Percentiles rank a stretch among this genome's conserved stretches.
Conservation (phyloP, 1,284 basidiomycete genomes). For the Tilletiopsis washingtonensis region DNA sequence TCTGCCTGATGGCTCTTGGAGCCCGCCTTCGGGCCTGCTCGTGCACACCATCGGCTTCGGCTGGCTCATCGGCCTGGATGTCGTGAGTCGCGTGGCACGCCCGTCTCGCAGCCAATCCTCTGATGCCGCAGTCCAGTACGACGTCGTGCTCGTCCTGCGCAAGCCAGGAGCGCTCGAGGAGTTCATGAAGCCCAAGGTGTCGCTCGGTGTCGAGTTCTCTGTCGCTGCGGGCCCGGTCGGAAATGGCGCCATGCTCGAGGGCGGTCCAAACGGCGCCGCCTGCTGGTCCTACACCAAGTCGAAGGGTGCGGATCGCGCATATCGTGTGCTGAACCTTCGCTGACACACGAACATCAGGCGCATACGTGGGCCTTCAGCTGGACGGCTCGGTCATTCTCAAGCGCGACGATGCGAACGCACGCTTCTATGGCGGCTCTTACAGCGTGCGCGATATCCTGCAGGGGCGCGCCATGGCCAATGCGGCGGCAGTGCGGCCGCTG, state of each 20-base stretch:
- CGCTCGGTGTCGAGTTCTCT: slow-evolving; percentile 41
- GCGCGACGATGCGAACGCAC: slow-evolving; percentile 34
- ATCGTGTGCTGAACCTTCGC: not conserved
- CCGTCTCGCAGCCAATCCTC: too few species aligned
- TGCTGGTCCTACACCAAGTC: slow-evolving; percentile 47
- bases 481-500: slow-evolving; percentile 25
- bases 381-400: slow-evolving; percentile 43
- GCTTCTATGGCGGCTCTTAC: slow-evolving; percentile 29
- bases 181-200: slow-evolving; percentile 38
- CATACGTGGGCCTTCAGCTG: slow-evolving; percentile 45
- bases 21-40: slow-evolving; percentile 39
- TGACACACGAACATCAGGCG: not conserved
- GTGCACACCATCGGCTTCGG: slow-evolving; percentile 43
- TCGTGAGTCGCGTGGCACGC: too few species aligned
- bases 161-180: slow-evolving; percentile 37
- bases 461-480: slow-evolving; percentile 18
- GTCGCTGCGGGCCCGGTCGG: slow-evolving; percentile 46
- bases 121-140: slow-evolving; percentile 23
- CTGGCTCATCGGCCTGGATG: slow-evolving; percentile 44
- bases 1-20: slow-evolving; percentile 43
- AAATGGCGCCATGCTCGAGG: slow-evolving; percentile 44
- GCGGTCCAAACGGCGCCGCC: slow-evolving; percentile 28
- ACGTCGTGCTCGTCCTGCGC: slow-evolving; percentile 47
- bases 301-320: slow-evolving; percentile 21
- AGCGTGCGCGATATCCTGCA: slow-evolving; percentile 21